A percentile compares a stretch with the other conserved stretches of the same genome.
Conservation (phyloP, 2,329 filamentous ascomycete species). For the Coniochaeta sp. region DNA sequence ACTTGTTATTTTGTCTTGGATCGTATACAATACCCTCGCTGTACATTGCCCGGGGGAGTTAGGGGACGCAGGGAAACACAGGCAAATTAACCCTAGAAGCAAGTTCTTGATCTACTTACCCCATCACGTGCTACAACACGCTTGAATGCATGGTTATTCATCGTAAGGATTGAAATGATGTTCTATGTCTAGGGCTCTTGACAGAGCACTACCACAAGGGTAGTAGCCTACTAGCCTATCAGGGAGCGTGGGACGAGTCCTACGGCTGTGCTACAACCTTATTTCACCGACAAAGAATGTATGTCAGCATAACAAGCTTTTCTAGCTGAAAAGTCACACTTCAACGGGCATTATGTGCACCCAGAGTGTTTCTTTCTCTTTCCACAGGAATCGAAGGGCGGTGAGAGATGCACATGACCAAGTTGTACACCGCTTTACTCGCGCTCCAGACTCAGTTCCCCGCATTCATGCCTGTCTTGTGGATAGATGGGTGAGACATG, state of each 20-base stretch:
- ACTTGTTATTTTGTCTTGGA: background rate
- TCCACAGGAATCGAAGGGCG: background rate
- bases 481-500: background rate
- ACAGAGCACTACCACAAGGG: too few relatives aligned
- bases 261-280: background rate
- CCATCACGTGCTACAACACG: background rate
- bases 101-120: background rate
- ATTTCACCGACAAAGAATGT: background rate
- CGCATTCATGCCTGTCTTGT: background rate
- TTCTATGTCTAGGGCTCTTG: too few relatives aligned
- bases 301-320: too few relatives aligned
- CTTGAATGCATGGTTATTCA: too few relatives aligned
- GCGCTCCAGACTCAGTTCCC: background rate
- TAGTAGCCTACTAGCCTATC: too few relatives aligned
- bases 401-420: background rate
- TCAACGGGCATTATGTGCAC: background rate
- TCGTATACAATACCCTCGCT: background rate
- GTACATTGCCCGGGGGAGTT: background rate
- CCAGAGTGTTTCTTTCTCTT: background rate
- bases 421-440: background rate
- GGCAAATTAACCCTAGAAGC: background rate
- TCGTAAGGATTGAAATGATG: too few relatives aligned
- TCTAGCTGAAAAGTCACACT: too few relatives aligned
- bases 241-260: background rate
- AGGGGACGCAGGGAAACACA: background rate